Base-by-base conservation (phyloP, 2,329 filamentous ascomycete genomes). In the Ceratocystis variospora region DNA sequence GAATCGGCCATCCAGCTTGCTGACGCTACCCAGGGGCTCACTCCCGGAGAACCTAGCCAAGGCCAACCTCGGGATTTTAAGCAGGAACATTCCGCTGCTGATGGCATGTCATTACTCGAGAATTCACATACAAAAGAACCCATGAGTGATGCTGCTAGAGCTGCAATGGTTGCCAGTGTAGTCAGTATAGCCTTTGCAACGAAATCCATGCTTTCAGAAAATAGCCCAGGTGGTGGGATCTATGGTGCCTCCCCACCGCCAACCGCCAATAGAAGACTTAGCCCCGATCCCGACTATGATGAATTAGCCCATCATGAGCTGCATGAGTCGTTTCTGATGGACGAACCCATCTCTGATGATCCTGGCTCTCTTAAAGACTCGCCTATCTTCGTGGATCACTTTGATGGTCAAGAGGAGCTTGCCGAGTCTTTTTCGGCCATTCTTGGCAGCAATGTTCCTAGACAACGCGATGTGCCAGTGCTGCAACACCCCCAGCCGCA, bases 371-470 rank as follows among this genome's bases (percentile, higher is more conserved):
- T n/a, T 53, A 62, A 59, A 6, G 67, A 68, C 10, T 66, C 66
- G 22, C 63, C 66, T n/a, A 53, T 57, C 17, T 7, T 61, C 4
- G 63, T 68, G 3, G 59, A 45, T 28, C 41, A 50, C 12, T 31
- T 61, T 50, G 28, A 28, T 17, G 50, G 53, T 41, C 28, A 61
- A 22, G 61, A 53, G 25, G 68, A 68, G 53, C 66, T 70, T 2
- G 67, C 69, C 1, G 70, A 71, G 53, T 70, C 71, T 22, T 70
- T 69, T 44, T 69, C 69, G 7, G 63, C 67, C 17, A 64, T 71
- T 15, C 66, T 71, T 68, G 28, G 55, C 17, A 44, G 25, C 28
- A 19, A 64, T 41, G 45, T 8, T 19, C 17, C 48, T 6, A 17
- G 61, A 65, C 59, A 71, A 67, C 63, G n/a, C 3, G 61, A 41